A percentile compares a stretch with the other conserved stretches of the same genome.
Evolutionary conservation across 2,329 filamentous ascomycete species (phyloP).

Genomic region (Nectriaceae sp.): DNA sequence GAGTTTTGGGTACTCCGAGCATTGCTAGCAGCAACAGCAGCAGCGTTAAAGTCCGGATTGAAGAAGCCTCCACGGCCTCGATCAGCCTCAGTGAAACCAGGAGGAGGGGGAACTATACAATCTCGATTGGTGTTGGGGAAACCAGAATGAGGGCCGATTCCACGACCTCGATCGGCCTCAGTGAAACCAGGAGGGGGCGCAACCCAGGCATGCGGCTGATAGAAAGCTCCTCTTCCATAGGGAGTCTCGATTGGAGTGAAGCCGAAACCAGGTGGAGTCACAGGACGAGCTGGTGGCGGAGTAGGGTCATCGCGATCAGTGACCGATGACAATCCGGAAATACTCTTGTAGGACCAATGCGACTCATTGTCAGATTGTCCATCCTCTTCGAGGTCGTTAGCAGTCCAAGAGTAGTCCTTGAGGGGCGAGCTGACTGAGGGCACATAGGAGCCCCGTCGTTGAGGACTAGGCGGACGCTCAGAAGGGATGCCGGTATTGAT

Average conservation of each 20-base stretch:
- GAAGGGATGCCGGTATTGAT: background rate
- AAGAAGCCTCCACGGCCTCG: constrained; percentile 2
- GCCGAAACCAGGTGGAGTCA: background rate
- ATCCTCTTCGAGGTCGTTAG: background rate
- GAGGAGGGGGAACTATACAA: constrained; percentile 1
- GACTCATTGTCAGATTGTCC: background rate
- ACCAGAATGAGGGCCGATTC: no score
- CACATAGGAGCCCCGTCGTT: background rate
- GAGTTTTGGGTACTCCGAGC: no score
- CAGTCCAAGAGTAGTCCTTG: background rate
- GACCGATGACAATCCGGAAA: background rate
- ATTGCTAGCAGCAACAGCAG: no score
- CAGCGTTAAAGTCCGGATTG: no score
- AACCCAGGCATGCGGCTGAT: no score
- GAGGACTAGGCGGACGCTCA: background rate
- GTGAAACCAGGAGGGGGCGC: constrained; percentile 4
- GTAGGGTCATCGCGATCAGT: background rate
- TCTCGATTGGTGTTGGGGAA: background rate
- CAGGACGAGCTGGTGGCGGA: no score
- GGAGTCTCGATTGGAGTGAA: no score
- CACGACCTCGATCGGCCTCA: constrained; percentile 6
- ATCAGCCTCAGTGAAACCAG: constrained; percentile 6
- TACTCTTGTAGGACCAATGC: background rate
- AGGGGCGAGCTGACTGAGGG: background rate
- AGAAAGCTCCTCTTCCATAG: no score